A percentile compares a stretch with the other conserved stretches of the same genome.
These are phyloP conservation scores for Torulaspora globosa DNA, from an alignment of 1,139 yeast species.

Conservation along the genomic window DNA sequence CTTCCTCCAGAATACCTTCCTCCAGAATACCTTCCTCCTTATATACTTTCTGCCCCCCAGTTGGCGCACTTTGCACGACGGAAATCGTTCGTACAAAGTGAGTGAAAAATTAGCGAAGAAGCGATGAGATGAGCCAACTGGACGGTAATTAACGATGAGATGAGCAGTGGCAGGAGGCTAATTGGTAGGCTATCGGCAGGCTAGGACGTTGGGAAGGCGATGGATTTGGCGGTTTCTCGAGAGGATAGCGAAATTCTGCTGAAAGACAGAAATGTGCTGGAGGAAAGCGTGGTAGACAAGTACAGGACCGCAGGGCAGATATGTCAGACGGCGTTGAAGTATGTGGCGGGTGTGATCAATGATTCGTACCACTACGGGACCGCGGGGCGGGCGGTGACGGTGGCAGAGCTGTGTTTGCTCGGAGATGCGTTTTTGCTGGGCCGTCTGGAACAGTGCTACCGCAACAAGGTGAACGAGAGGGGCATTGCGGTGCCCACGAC, in stretches of 20 bases:
- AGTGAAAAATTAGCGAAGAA: slow-evolving; percentile 9
- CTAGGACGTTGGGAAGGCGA: slow-evolving; percentile 19
- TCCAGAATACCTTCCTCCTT: too few relatives aligned
- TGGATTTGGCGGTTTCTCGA: slow-evolving; percentile 64
- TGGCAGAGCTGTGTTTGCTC: slow-evolving; percentile 74
- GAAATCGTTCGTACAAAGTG: slow-evolving; percentile 4
- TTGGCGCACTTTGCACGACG: slow-evolving; percentile 6
- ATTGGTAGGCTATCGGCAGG: not conserved
- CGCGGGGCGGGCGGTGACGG: slow-evolving; percentile 45
- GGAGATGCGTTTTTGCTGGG: slow-evolving; percentile 70
- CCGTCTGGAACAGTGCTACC: slow-evolving; percentile 53
- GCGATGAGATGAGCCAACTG: too few relatives aligned
- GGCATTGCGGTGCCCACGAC: slow-evolving; percentile 92
- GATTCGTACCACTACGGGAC: slow-evolving; percentile 54
- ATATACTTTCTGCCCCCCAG: not conserved
- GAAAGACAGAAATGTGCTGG: slow-evolving; percentile 67
- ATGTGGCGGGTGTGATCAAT: slow-evolving; percentile 62
- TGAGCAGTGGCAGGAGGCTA: not conserved
- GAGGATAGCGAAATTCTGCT: slow-evolving; percentile 72
- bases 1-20: too few relatives aligned
- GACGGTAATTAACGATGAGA: too few relatives aligned
- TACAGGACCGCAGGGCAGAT: slow-evolving; percentile 89
- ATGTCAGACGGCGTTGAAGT: slow-evolving; percentile 77
- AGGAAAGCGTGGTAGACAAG: slow-evolving; percentile 63
- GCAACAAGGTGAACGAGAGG: slow-evolving; percentile 61